These are phyloP conservation scores for Camelina sativa DNA, from an alignment of 345 rosid genomes.

Conservation along the genomic window DNA sequence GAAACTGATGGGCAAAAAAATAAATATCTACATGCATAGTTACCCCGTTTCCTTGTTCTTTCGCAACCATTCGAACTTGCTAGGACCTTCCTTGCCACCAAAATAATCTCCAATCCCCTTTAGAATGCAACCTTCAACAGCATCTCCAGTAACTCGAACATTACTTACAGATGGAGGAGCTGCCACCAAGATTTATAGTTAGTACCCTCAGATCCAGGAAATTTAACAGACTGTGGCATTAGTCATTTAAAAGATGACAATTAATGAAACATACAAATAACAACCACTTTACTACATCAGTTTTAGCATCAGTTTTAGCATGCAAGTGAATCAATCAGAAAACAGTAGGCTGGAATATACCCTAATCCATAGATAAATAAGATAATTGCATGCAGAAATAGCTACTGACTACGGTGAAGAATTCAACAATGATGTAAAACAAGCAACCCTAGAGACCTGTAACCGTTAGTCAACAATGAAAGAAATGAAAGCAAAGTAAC, in stretches of 20 bases:
- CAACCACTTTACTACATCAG: slow-evolving; percentile 11
- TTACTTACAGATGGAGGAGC: slow-evolving; percentile 89
- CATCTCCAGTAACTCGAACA: slow-evolving; percentile 78
- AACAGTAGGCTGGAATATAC: not conserved
- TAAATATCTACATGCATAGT: slow-evolving; percentile 28
- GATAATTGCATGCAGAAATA: slow-evolving; percentile 8
- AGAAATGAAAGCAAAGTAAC: slow-evolving; percentile 30
- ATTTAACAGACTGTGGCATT: slow-evolving; percentile 6
- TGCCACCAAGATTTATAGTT: slow-evolving; percentile 51
- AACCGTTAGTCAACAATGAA: slow-evolving; percentile 2
- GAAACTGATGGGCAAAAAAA: not conserved
- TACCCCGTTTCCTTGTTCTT: slow-evolving; percentile 82
- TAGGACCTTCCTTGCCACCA: slow-evolving; percentile 98
- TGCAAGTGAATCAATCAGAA: not conserved
- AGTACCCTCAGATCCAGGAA: slow-evolving; percentile 8
- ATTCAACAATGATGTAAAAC: slow-evolving; percentile 10
- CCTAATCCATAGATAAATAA: slow-evolving; percentile 7
- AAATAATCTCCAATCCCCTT: slow-evolving; percentile 91
- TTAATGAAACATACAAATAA: not conserved
- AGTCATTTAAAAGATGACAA: slow-evolving; percentile 6
- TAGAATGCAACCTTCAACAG: slow-evolving; percentile 73
- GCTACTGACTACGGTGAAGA: not conserved
- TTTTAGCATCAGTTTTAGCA: slow-evolving; percentile 18
- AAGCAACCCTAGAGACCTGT: slow-evolving; percentile 27
- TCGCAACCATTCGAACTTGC: slow-evolving; percentile 92